Evolutionary conservation across 805 yeast genomes (phyloP), one percentile per base, ranked within the genome.

Genomic region (Saccharomycopsis fermentans): DNA sequence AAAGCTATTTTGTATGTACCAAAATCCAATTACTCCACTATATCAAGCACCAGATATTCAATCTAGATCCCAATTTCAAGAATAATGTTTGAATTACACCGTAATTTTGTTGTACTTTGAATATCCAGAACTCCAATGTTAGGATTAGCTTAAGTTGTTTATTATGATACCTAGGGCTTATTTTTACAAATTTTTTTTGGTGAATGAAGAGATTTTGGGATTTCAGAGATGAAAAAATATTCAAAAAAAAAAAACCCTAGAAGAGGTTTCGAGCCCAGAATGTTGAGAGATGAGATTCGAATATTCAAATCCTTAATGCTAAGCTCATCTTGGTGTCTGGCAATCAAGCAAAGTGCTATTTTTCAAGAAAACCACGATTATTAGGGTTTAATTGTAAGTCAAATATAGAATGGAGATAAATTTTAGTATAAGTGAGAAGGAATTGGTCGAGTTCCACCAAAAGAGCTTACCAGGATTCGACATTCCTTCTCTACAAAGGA

Each of bases 11-110:
- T n/a, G n/a, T n/a, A n/a, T 19, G 19, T 19, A 14, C 12, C 3
- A 21, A 26, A 9, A 26, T 36, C 27, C 47, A 58, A 32, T 52
- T 43, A 19, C 61, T 58, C 17, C 62, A 6, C 58, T 55, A 16
- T 56, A 29, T 21, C 58, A 54, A 43, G 58, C 58, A 6, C 14
- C 43, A 17, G 12, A 32, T 32, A 32, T 32, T 9, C 35, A 4
- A 32, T 32, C 12, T 32, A 32, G 3, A 9, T 32, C 3, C 12
- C 35, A 11, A 32, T 9, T 9, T 32, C 35, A 32, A 14, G 35
- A 32, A 32, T 32, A 9, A 32, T 32, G n/a, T 9, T 32, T 6
- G 3, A 9, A 32, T 32, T 6, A 32, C 35, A 9, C 35, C 8
- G 35, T 9, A 5, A 9, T 32, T 9, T 6, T 14, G 12, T 9